phyloP scores from a whole-genome alignment of 768 basidiomycete genomes.

The Auricularia sp. region DNA sequence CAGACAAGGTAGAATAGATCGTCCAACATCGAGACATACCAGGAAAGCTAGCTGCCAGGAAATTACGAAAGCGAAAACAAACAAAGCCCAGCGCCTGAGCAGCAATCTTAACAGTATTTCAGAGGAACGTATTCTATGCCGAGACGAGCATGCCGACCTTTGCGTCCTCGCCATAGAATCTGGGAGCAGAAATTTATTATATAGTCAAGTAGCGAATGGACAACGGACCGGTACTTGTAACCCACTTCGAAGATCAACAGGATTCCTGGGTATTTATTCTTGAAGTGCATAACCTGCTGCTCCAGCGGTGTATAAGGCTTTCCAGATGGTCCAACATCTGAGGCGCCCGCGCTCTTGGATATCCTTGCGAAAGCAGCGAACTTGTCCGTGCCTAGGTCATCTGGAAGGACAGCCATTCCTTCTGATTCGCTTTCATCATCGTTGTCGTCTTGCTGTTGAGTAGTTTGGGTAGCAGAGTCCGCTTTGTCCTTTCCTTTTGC shows the following conservation, averaged over 20 bases:
- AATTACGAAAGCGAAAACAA: slow-evolving; percentile 60
- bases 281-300: slow-evolving; percentile 55
- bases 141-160: slow-evolving; percentile 33
- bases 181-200: slow-evolving; percentile 1
- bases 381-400: neutral
- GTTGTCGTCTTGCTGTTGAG: slow-evolving; percentile 12
- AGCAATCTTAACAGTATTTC: slow-evolving; percentile 41
- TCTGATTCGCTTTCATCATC: slow-evolving; percentile 15
- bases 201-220: neutral
- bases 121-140: slow-evolving; percentile 1
- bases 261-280: slow-evolving; percentile 53
- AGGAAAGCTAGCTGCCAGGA: slow-evolving; percentile 68
- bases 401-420: slow-evolving; percentile 4
- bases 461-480: slow-evolving; percentile 13
- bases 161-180: slow-evolving; percentile 79
- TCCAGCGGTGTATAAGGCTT: slow-evolving; percentile 69
- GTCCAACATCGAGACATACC: slow-evolving; percentile 56
- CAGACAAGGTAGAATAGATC: slow-evolving; percentile 6
- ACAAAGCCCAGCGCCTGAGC: slow-evolving; percentile 72
- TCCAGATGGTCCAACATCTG: slow-evolving; percentile 57
- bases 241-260: slow-evolving; percentile 76
- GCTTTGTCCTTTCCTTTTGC: slow-evolving; percentile 13
- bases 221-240: slow-evolving; percentile 50
- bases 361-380: neutral
- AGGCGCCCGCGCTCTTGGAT: slow-evolving; percentile 4